These are phyloP conservation scores for Dentipellis fragilis DNA, from an alignment of 768 basidiomycete species.

Conservation along the genomic window DNA sequence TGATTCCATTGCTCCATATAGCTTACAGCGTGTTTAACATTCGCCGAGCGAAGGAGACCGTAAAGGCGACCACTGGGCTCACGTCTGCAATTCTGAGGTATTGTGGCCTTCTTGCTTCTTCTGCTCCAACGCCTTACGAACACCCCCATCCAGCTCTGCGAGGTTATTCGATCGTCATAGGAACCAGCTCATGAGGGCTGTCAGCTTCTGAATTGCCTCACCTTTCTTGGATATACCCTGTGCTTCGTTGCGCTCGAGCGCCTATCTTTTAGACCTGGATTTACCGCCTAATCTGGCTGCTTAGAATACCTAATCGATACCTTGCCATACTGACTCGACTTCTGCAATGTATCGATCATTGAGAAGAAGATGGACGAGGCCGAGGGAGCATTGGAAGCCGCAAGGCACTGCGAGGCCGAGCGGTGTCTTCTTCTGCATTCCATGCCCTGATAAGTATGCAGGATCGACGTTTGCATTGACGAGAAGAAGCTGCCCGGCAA, in stretches of 20 bases:
- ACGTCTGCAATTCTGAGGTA: conserved; percentile 69
- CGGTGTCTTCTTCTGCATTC: no score
- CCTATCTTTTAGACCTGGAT: not conserved
- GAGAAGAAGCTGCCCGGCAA: not conserved
- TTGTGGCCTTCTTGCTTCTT: conserved; percentile 6
- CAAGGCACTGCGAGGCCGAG: no score
- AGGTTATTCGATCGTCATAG: conserved; percentile 72
- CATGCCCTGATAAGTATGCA: no score
- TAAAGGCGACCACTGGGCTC: conserved; percentile 61
- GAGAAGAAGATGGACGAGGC: no score
- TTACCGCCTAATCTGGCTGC: not conserved
- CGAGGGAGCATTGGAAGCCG: no score
- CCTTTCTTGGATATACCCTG: conserved; percentile 3
- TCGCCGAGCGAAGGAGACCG: conserved; percentile 44
- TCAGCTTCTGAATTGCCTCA: conserved; percentile 18
- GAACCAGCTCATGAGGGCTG: conserved; percentile 46
- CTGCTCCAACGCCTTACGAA: conserved; percentile 4
- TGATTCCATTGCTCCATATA: conserved; percentile 18
- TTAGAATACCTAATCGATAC: not conserved
- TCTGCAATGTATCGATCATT: not conserved
- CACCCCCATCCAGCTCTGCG: conserved; percentile 37
- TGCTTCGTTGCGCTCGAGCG: conserved; percentile 2
- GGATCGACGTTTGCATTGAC: not conserved
- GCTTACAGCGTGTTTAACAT: conserved; percentile 75
- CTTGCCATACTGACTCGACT: not conserved